Evolutionary conservation across 2,329 filamentous ascomycete species (phyloP).

Genomic region (Cordyceps javanica): DNA sequence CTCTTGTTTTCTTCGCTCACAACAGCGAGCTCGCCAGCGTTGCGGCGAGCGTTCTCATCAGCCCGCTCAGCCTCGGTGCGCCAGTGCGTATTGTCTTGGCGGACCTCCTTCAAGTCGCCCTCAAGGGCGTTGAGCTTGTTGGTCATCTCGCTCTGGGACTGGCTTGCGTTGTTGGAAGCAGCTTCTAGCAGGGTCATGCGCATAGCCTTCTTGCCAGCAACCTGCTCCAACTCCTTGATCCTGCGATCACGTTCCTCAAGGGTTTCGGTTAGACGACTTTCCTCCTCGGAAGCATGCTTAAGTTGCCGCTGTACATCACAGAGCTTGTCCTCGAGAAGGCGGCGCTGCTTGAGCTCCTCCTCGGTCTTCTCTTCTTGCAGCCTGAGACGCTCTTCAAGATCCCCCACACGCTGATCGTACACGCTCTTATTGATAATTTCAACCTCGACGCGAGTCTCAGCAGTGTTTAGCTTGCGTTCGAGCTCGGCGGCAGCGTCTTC

Average conservation of each 20-base stretch:
- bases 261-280: constrained; percentile 58
- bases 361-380: constrained; percentile 59
- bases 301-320: constrained; percentile 67
- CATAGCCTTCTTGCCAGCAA: constrained; percentile 49
- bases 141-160: constrained; percentile 48
- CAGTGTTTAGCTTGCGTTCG: constrained; percentile 47
- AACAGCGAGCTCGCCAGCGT: constrained; percentile 42
- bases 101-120: constrained; percentile 46
- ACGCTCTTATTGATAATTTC: constrained; percentile 56
- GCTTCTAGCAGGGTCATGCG: constrained; percentile 63
- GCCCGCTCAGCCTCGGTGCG: constrained; percentile 55
- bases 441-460: constrained; percentile 53
- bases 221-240: constrained; percentile 54
- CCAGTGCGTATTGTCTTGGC: constrained; percentile 55
- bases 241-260: constrained; percentile 65
- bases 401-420: constrained; percentile 55
- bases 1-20: constrained; percentile 60
- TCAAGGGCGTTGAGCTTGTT: constrained; percentile 50
- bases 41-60: constrained; percentile 44
- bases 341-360: constrained; percentile 55
- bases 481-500: constrained; percentile 50
- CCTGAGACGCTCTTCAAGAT: constrained; percentile 63
- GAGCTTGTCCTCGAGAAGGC: constrained; percentile 65
- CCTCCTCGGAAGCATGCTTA: constrained; percentile 65
- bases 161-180: constrained; percentile 52